These are phyloP conservation scores for Solanum hybrid DNA, from an alignment of 305 asterid species.

Conservation along the genomic window DNA sequence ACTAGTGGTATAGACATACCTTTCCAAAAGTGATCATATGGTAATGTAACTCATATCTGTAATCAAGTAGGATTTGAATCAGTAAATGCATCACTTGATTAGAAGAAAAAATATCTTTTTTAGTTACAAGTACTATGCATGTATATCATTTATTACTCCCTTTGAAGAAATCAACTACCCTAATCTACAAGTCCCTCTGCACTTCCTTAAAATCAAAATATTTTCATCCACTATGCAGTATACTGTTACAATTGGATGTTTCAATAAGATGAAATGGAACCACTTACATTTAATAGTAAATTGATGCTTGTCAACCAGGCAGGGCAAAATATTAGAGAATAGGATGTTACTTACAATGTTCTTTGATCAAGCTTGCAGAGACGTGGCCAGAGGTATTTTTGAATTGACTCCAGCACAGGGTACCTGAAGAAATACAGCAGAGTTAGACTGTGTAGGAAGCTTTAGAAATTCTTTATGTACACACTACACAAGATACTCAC, in stretches of 20 bases:
- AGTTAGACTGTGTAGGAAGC: conserved; percentile 13
- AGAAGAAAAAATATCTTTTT: background rate
- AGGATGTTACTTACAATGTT: conserved; percentile 53
- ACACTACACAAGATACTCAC: conserved; percentile 40
- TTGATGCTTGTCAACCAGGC: background rate
- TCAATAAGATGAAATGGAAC: background rate
- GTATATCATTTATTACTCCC: background rate
- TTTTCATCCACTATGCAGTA: background rate
- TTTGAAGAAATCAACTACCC: background rate
- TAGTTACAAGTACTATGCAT: background rate
- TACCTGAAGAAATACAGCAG: conserved; percentile 46
- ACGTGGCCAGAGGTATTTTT: conserved; percentile 95
- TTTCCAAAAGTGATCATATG: conserved; percentile 99
- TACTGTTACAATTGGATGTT: background rate
- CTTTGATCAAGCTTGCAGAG: conserved; percentile 98
- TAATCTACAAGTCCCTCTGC: background rate
- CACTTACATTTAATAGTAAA: background rate
- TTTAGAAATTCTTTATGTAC: conserved; percentile 4
- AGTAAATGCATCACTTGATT: conserved; percentile 12
- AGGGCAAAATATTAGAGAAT: background rate
- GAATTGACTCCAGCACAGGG: conserved; percentile 90
- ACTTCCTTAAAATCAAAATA: background rate
- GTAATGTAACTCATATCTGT: conserved; percentile 96
- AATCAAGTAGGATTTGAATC: conserved; percentile 24
- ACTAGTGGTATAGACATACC: conserved; percentile 36